Conservation (phyloP, 2,329 filamentous ascomycete genomes). For the Verticillium nubilum region DNA sequence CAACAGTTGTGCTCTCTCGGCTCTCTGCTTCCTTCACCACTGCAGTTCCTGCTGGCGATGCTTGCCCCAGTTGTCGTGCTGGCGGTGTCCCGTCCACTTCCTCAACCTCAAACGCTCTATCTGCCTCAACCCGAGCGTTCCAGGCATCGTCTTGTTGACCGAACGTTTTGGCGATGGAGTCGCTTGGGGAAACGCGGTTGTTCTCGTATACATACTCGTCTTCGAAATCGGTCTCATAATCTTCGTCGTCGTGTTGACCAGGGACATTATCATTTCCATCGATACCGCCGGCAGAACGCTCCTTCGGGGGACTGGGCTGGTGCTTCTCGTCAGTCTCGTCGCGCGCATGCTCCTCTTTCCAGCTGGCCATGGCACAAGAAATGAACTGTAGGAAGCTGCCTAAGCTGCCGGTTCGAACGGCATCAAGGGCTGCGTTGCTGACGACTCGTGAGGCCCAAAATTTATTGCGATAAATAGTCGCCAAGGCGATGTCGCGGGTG, state of each 20-base stretch:
- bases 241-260: neutral
- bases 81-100: neutral
- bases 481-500: neutral
- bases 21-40: neutral
- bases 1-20: neutral
- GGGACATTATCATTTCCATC: neutral
- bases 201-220: neutral
- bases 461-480: neutral
- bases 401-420: constrained; percentile 6
- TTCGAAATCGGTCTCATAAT: neutral
- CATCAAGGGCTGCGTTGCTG: constrained; percentile 3
- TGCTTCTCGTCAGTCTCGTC: neutral
- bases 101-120: neutral
- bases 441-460: neutral
- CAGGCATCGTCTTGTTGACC: neutral
- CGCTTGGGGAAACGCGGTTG: neutral
- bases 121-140: neutral
- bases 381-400: constrained; percentile 8
- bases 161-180: neutral
- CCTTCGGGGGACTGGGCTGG: neutral
- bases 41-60: neutral
- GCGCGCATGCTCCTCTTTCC: neutral
- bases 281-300: neutral
- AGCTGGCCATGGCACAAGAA: neutral
- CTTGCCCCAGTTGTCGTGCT: neutral